phyloP scores from a whole-genome alignment of 495 filamentous ascomycete genomes.

The Annulohypoxylon maeteangense region DNA sequence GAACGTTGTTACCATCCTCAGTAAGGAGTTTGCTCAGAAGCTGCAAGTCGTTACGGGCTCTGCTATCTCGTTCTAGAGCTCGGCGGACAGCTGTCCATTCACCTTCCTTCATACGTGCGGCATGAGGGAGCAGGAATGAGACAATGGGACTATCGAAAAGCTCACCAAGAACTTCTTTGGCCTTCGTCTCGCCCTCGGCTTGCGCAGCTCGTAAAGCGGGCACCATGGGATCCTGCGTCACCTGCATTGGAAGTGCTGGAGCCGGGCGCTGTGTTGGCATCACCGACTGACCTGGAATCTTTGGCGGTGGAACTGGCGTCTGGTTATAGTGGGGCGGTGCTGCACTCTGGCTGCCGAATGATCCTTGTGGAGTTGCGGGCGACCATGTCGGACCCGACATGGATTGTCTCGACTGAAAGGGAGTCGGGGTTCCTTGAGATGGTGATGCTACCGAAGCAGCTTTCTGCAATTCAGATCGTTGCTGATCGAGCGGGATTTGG shows the following conservation, averaged over 20 bases:
- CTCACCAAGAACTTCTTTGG: conserved; percentile 67
- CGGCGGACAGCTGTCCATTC: conserved; percentile 73
- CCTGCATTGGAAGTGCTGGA: conserved; percentile 43
- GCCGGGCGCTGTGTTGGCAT: conserved; percentile 26
- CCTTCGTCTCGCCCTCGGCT: conserved; percentile 59
- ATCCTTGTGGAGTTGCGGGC: conserved; percentile 59
- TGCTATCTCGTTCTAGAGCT: conserved; percentile 65
- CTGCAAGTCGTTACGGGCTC: conserved; percentile 58
- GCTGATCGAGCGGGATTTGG: conserved; percentile 56
- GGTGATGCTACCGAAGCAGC: conserved; percentile 29
- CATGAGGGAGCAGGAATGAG: conserved; percentile 72
- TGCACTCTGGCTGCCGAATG: conserved; percentile 45
- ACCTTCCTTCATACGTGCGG: conserved; percentile 66
- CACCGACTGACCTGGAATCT: conserved; percentile 42
- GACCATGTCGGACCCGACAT: conserved; percentile 58
- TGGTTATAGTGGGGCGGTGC: conserved; percentile 44
- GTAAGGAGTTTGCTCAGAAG: conserved; percentile 60
- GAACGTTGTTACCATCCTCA: conserved; percentile 47
- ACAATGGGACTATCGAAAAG: conserved; percentile 71
- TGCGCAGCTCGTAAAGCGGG: conserved; percentile 47
- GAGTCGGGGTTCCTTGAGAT: conserved; percentile 42
- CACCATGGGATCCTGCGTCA: conserved; percentile 45
- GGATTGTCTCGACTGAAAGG: conserved; percentile 55
- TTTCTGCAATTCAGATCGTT: conserved; percentile 50
- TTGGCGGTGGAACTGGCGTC: conserved; percentile 48